phyloP scores from a whole-genome alignment of 140 eudicot genomes.

The Erigeron philadelphicus region DNA sequence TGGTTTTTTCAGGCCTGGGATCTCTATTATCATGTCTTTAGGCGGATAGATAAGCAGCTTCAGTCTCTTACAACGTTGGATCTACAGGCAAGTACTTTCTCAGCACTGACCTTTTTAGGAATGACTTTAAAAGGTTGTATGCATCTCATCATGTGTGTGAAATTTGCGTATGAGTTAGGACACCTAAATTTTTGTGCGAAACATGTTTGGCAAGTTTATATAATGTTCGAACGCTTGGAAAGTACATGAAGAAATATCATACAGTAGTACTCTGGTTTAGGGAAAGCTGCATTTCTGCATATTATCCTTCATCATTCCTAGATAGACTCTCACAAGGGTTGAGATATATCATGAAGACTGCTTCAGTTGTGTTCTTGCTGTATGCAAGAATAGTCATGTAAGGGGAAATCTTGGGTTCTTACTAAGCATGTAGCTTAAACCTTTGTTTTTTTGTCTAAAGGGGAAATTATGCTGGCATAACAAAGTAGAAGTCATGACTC shows the following conservation, averaged over 20 bases:
- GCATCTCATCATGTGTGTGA: slow-evolving; percentile 4
- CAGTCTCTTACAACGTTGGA: slow-evolving; percentile 80
- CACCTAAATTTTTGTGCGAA: neutral
- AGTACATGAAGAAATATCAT: neutral
- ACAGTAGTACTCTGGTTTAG: neutral
- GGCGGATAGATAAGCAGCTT: slow-evolving; percentile 92
- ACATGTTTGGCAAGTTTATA: neutral
- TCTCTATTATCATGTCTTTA: slow-evolving; percentile 94
- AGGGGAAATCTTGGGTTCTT: neutral
- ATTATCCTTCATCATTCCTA: neutral
- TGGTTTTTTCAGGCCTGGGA: slow-evolving; percentile 82
- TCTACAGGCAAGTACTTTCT: slow-evolving; percentile 58
- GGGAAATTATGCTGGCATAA: neutral
- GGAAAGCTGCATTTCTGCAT: neutral
- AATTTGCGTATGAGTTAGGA: neutral
- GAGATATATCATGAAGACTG: neutral
- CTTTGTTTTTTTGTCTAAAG: neutral
- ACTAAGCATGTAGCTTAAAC: neutral
- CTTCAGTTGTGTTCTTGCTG: slow-evolving; percentile 1
- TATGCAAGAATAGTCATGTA: neutral
- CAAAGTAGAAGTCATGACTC: neutral
- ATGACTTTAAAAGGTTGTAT: slow-evolving; percentile 1
- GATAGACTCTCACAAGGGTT: neutral
- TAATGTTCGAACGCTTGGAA: neutral
- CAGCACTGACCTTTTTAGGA: neutral